Base-by-base conservation (phyloP, 441 rosid species). In the Aquilaria agallochum region DNA sequence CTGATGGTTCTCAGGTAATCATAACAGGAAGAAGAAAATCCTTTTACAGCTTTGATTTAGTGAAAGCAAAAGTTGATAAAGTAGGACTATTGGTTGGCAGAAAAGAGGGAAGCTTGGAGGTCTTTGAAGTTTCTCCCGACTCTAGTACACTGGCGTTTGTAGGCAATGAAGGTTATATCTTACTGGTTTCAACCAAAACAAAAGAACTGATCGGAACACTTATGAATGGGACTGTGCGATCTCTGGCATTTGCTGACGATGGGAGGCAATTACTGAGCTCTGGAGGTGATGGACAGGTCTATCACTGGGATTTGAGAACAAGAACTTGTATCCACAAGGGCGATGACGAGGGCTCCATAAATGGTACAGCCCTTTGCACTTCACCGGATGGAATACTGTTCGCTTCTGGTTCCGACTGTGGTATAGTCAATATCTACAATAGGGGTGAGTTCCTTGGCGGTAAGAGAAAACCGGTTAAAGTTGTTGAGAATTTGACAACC, bases 71-170 rank as follows among this genome's bases (percentile, higher is more conserved):
- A 68, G 83, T 90, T 42, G 89, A 88, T 72, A 93, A 88, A 73
- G 85, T 85, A 47, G 95, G 97, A 4, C 97, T 95, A 4, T 78
- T 93, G 40, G 92, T 90, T 55, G 98, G 98, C 60, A 83, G 95
- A 75, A 96, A 93, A 65, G 98, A 93, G 80, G 88, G 80, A 78
- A 93, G 98, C 83, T 78, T 90, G 88, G 97, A 93, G 78, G 58
- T 55, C 52, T 90, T 93, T 60, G 98, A 89, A 74, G 86, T 87
- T 11, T 92, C 95, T 36, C 94, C 92, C 0, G 93, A 89, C 83
- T 89, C 96, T 2, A 81, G 69, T 9, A 80, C 73, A 11, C 78
- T 92, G 52, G 98, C 98, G 3, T 92, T 92, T 63, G 79, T 87
- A 20, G 98, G 98, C 31, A 89, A 86, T 31, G 95, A 89, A 73